phyloP scores from a whole-genome alignment of 176 grass and related monocot genomes.

The Echinochloa phyllopogon region DNA sequence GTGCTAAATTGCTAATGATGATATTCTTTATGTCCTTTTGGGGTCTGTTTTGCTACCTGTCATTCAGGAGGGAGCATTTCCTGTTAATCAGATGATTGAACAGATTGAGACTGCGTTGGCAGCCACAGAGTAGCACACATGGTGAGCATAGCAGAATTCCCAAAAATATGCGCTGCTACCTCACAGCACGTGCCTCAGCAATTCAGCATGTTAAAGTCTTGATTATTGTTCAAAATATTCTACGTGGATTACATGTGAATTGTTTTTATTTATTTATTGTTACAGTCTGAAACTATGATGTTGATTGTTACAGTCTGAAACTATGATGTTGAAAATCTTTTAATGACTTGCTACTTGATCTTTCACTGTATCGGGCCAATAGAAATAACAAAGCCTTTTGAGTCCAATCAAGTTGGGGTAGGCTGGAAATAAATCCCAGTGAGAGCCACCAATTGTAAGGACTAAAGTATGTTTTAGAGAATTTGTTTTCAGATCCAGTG shows the following conservation, averaged over 20 bases:
- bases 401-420: background rate
- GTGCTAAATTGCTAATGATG: background rate
- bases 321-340: background rate
- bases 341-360: conserved; percentile 1
- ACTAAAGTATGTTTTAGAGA: conserved; percentile 12
- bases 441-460: background rate
- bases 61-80: conserved; percentile 85
- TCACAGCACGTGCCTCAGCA: background rate
- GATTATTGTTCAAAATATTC: background rate
- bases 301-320: background rate
- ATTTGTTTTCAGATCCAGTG: background rate
- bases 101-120: conserved; percentile 80
- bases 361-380: background rate
- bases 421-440: background rate
- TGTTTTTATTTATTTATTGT: background rate
- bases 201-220: conserved; percentile 30
- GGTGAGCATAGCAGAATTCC: background rate
- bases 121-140: conserved; percentile 37
- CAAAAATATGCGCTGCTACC: conserved; percentile 11
- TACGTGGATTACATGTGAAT: background rate
- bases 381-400: background rate
- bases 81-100: conserved; percentile 79
- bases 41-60: conserved; percentile 1
- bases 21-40: background rate
- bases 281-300: background rate